A percentile compares a stretch with the other conserved stretches of the same genome.
Conservation (phyloP, 1,139 yeast genomes). For the Sugiyamaella pinicola region DNA sequence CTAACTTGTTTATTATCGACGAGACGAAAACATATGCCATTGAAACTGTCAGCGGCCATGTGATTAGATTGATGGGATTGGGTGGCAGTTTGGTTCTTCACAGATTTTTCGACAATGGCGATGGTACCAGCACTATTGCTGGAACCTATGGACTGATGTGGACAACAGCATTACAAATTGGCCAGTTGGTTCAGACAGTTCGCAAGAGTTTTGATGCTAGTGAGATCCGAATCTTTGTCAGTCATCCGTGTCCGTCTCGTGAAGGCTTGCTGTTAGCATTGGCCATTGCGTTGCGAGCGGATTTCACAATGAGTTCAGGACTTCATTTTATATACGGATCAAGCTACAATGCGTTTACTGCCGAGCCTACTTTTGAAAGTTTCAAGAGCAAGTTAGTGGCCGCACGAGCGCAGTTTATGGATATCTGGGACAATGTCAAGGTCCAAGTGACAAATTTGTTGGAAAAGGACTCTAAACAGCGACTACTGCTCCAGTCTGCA, state of each 20-base stretch:
- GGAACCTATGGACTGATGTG: slow-evolving; percentile 79
- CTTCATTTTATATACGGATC: slow-evolving; percentile 73
- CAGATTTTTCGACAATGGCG: slow-evolving; percentile 69
- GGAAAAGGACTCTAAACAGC: slow-evolving; percentile 42
- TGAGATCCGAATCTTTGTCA: slow-evolving; percentile 62
- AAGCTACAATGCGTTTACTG: slow-evolving; percentile 68
- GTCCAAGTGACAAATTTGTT: slow-evolving; percentile 50
- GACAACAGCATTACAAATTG: slow-evolving; percentile 72
- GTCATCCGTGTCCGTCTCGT: slow-evolving; percentile 68
- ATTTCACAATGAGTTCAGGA: slow-evolving; percentile 71
- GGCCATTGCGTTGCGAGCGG: slow-evolving; percentile 68
- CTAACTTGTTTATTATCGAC: slow-evolving; percentile 63
- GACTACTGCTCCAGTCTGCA: slow-evolving; percentile 53
- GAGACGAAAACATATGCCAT: slow-evolving; percentile 49
- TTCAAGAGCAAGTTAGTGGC: slow-evolving; percentile 55
- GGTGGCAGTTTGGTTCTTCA: slow-evolving; percentile 74
- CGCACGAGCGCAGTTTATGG: slow-evolving; percentile 62
- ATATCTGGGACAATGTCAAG: slow-evolving; percentile 64
- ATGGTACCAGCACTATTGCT: slow-evolving; percentile 49
- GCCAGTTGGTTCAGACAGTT: slow-evolving; percentile 58
- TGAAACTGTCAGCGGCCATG: slow-evolving; percentile 47
- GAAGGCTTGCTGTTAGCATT: slow-evolving; percentile 70
- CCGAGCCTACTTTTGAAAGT: slow-evolving; percentile 63
- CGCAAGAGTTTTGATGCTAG: slow-evolving; percentile 44
- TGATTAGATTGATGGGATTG: slow-evolving; percentile 62